A percentile compares a stretch with the other conserved stretches of the same genome.
Evolutionary conservation across 2,329 filamentous ascomycete genomes (phyloP).

Genomic region (Cadophora sp.): DNA sequence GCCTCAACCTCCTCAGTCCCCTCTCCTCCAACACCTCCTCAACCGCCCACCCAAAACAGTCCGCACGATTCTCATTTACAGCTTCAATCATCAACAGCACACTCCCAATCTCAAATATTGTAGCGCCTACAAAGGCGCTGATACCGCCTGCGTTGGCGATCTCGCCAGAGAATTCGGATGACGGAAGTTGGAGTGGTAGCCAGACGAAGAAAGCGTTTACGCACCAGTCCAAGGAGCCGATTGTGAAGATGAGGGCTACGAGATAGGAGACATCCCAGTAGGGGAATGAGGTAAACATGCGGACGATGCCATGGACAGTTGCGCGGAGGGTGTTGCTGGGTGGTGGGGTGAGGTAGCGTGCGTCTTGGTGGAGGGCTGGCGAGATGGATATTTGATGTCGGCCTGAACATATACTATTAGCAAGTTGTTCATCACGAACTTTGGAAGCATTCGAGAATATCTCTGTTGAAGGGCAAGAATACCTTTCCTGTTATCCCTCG

Average conservation of each 20-base stretch:
- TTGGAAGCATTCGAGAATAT: neutral
- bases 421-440: neutral
- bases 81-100: conserved; percentile 70
- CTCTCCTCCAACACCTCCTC: conserved; percentile 52
- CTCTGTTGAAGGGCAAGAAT: neutral
- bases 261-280: conserved; percentile 64
- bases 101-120: conserved; percentile 69
- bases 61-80: conserved; percentile 68
- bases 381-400: conserved; percentile 50
- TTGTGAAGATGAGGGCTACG: conserved; percentile 59
- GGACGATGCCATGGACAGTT: conserved; percentile 46
- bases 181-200: conserved; percentile 61
- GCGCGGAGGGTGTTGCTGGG: conserved; percentile 42
- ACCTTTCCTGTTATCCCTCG: conserved; percentile 55
- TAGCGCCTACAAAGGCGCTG: conserved; percentile 70
- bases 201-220: conserved; percentile 70
- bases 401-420: conserved; percentile 27
- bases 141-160: conserved; percentile 61
- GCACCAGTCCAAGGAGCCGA: conserved; percentile 61
- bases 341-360: conserved; percentile 39
- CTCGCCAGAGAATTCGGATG: conserved; percentile 61
- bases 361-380: conserved; percentile 29
- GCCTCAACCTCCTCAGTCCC: conserved; percentile 32
- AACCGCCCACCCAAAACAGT: conserved; percentile 74
- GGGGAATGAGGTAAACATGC: conserved; percentile 58